These are phyloP conservation scores for Leccinum longicurvipes DNA, from an alignment of 768 basidiomycete genomes.

Conservation along the genomic window DNA sequence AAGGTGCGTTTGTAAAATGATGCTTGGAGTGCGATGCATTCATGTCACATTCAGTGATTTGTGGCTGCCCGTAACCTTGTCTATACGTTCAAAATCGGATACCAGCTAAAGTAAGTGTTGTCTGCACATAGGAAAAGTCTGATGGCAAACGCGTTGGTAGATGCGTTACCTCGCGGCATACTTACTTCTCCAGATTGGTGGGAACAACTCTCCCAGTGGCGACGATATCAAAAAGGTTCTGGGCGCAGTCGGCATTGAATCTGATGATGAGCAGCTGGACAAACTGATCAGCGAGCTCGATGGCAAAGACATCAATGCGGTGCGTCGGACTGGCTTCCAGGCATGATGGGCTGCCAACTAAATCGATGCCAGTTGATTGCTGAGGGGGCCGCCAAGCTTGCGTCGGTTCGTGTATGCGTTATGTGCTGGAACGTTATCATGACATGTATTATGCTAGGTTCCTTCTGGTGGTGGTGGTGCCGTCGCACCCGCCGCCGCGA, in stretches of 20 bases:
- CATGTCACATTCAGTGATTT: conserved; percentile 65
- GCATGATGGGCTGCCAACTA: not conserved
- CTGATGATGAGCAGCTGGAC: conserved; percentile 75
- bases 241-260: conserved; percentile 80
- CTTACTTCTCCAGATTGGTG: conserved; percentile 93
- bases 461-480: conserved; percentile 89
- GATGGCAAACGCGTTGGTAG: conserved; percentile 33
- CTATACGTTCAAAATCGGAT: conserved; percentile 28
- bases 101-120: conserved; percentile 42
- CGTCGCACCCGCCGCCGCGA: conserved; percentile 46
- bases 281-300: conserved; percentile 86
- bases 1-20: conserved; percentile 37
- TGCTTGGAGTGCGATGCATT: not conserved
- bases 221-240: conserved; percentile 88
- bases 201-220: conserved; percentile 84
- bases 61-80: conserved; percentile 72
- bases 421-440: conserved; percentile 1
- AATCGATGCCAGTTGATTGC: conserved; percentile 66
- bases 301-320: conserved; percentile 85
- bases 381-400: conserved; percentile 89
- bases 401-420: conserved; percentile 64
- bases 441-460: conserved; percentile 44
- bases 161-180: conserved; percentile 96
- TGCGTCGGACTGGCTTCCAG: conserved; percentile 33
- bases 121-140: not conserved